Evolutionary conservation across 2,329 filamentous ascomycete genomes (phyloP), one percentile per base, ranked within the genome.

Genomic region (Botrytis medusae): DNA sequence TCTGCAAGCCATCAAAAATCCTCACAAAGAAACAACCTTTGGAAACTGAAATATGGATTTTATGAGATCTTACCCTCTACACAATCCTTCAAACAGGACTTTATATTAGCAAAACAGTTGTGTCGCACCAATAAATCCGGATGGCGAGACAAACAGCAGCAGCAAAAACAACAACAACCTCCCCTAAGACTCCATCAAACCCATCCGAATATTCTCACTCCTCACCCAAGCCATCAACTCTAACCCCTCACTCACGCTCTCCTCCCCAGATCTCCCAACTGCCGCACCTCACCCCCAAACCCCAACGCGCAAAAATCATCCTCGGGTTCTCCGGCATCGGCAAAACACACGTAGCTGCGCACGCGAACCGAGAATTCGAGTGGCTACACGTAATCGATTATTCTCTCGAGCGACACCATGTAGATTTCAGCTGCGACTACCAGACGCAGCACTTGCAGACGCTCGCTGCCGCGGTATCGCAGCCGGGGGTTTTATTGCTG

Each of bases 311-410:
- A 8, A 72, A 72, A 20, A 68, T 72, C 2, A 68, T 72, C 8
- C 48, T 72, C 10, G 37, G 71, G 1, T 72, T 72, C 14, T 64
- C 71, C 8, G 63, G 37, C 25, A 60, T 72, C 59, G 71, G 71
- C 16, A 69, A 68, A 18, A 68, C 63, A n/a, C 62, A 72, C n/a
- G 32, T 69, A 9, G 71, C 71, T 20, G 71, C 71, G 16, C 60
- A 48, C 60, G 71, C 71, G 12, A 72, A 72, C 25, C 71, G 63
- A 25, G 71, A 69, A 51, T 72, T 69, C 40, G 63, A 69, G 60
- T 72, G 71, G 71, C 20, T 72, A 32, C 62, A 46, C 60, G 71
- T 72, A 40, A 72, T 72, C 60, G 71, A 72, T 14, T 59, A 59
- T 57, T 72, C 71, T 20, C 54, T 72, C 22, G 46, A 59, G 29